Base-by-base conservation (phyloP, 441 rosid species). In the Bocquillonia castaneifolia region DNA sequence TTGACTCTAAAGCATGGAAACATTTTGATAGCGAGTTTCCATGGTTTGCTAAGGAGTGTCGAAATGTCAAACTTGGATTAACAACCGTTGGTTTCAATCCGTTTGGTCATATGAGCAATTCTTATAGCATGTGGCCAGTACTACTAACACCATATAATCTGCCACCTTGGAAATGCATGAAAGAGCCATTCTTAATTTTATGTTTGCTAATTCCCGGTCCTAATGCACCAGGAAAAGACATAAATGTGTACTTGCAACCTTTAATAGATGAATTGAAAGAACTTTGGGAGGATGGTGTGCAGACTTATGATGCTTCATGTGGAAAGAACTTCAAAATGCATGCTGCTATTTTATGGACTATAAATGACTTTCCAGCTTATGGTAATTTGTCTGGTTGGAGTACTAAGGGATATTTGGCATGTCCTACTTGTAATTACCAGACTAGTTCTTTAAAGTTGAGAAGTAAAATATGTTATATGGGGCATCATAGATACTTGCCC, bases 311-410 rank as follows among this genome's bases (percentile, higher is more conserved):
- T 50, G 69, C 28, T 6, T 44, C 56, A 9, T 26, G 2, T 0
- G 25, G 53, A 12, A 18, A 57, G 23, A 66, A 1, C 1, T 9
- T 70, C 65, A 20, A 25, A 20, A n/a, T 62, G 54, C 63, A 26
- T 18, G 72, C 25, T 15, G 10, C 26, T 5, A 0, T 61, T 18
- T 10, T 66, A 13, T 71, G 75, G 72, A 61, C 57, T 3, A 53
- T 69, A 5, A 59, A 56, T 64, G 74, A 77, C 36, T 69, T 68
- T 31, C 66, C 60, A 7, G 64, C 50, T 18, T 36, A 58, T 26
- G 57, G 56, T 2, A 47, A 55, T 50, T 14, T 63, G 20, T 77
- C 55, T 1, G 59, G 72, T 2, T 61, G 62, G 67, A 63, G 67
- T 17, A 67, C 64, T 1, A 67, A 70, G 12, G 47, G 69, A 4